A percentile compares a stretch with the other conserved stretches of the same genome.
Conservation (phyloP, 2,329 filamentous ascomycete genomes). For the Penicillium sp. region DNA sequence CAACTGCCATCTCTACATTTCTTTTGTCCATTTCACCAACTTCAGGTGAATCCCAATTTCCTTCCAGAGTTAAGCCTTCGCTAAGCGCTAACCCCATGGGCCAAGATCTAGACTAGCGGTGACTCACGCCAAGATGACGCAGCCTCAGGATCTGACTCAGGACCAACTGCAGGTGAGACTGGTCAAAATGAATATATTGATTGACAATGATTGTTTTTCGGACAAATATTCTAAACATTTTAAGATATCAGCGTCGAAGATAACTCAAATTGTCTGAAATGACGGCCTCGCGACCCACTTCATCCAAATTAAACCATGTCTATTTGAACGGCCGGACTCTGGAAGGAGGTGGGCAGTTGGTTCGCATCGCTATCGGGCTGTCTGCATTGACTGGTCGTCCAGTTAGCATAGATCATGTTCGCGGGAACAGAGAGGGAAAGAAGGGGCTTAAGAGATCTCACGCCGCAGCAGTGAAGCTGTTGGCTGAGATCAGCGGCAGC, state of each 20-base stretch:
- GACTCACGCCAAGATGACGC: slow-evolving; percentile 7
- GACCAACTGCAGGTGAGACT: not conserved
- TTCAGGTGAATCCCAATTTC: not conserved
- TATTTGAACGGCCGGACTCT: slow-evolving; percentile 57
- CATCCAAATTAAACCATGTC: slow-evolving; percentile 21
- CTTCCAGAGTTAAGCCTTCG: not conserved
- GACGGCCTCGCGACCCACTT: not conserved
- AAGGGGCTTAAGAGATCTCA: slow-evolving; percentile 60
- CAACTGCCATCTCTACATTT: not conserved
- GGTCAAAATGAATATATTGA: not conserved
- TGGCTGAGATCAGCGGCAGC: slow-evolving; percentile 52
- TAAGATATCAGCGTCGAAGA: not conserved
- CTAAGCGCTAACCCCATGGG: not conserved
- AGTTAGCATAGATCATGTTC: slow-evolving; percentile 54
- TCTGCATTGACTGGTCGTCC: slow-evolving; percentile 54
- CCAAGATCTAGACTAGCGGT: not conserved
- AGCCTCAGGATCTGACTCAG: slow-evolving; percentile 2
- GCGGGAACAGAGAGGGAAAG: slow-evolving; percentile 52
- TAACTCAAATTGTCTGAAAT: not conserved
- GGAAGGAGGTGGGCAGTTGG: slow-evolving; percentile 63
- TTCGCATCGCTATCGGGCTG: slow-evolving; percentile 57
- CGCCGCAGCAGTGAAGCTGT: slow-evolving; percentile 55
- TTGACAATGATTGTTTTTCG: not conserved
- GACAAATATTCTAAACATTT: not conserved
- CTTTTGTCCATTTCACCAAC: not conserved